phyloP scores from a whole-genome alignment of 148 eudicot genomes.

The Spergularia marina region DNA sequence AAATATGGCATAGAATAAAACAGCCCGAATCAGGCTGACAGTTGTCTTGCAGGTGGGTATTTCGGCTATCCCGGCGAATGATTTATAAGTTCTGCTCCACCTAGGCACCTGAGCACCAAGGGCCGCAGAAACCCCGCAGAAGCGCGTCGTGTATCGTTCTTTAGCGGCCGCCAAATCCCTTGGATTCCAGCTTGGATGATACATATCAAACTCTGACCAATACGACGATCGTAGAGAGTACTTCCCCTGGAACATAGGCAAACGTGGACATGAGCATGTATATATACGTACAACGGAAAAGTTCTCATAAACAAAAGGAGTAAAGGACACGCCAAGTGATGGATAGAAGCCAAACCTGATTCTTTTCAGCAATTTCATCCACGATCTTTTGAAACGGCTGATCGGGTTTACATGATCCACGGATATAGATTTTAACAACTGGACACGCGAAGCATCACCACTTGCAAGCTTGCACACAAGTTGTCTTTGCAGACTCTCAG shows the following conservation, averaged over 20 bases:
- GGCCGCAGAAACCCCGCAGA: constrained; percentile 78
- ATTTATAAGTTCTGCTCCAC: constrained; percentile 73
- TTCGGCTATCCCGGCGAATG: constrained; percentile 65
- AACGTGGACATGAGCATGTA: constrained; percentile 1
- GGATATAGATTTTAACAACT: constrained; percentile 83
- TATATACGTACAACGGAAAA: no score
- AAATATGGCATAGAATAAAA: constrained; percentile 64
- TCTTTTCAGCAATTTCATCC: constrained; percentile 77
- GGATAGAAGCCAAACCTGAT: constrained; percentile 54
- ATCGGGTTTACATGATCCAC: constrained; percentile 61
- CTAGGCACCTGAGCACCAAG: constrained; percentile 73
- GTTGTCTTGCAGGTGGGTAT: constrained; percentile 76
- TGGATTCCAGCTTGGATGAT: constrained; percentile 89
- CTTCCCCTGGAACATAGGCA: constrained; percentile 53
- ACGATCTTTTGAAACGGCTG: constrained; percentile 67
- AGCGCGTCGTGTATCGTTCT: constrained; percentile 73
- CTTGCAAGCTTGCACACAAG: constrained; percentile 78
- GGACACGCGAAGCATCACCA: constrained; percentile 87
- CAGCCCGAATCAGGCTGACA: constrained; percentile 67
- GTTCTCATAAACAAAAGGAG: no score
- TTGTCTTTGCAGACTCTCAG: constrained; percentile 79
- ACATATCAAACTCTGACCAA: constrained; percentile 90
- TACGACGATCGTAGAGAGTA: constrained; percentile 64
- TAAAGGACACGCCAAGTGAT: no score
- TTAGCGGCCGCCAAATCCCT: constrained; percentile 88